phyloP scores from a whole-genome alignment of 2,329 filamentous ascomycete genomes.

The Mariannaea sp. region DNA sequence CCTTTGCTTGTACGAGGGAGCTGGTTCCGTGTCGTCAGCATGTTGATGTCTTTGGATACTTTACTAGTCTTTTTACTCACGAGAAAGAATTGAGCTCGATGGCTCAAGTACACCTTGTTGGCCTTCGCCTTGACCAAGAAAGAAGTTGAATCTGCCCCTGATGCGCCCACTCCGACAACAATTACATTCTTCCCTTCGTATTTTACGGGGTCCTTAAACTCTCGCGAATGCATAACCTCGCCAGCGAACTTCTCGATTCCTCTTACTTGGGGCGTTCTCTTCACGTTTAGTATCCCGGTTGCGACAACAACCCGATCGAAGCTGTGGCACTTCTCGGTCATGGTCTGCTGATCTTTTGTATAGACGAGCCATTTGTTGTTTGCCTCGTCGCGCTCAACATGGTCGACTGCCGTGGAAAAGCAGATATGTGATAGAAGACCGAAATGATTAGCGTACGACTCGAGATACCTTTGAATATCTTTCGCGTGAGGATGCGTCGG shows the following conservation, averaged over 20 bases:
- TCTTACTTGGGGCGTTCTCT: conserved; percentile 43
- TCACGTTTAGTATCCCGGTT: conserved; percentile 41
- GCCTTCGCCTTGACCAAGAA: conserved; percentile 42
- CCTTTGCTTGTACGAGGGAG: conserved; percentile 40
- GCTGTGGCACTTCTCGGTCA: conserved; percentile 19
- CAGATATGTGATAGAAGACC: conserved; percentile 35
- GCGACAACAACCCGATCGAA: conserved; percentile 47
- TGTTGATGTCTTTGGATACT: not conserved
- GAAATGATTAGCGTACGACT: conserved; percentile 42
- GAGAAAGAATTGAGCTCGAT: conserved; percentile 41
- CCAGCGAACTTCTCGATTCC: conserved; percentile 48
- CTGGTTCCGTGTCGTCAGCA: conserved; percentile 25
- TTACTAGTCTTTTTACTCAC: conserved; percentile 24
- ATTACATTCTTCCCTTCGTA: conserved; percentile 51
- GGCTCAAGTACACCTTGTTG: conserved; percentile 49
- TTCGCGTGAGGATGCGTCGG: conserved; percentile 34
- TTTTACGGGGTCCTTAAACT: conserved; percentile 39
- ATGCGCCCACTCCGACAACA: conserved; percentile 51
- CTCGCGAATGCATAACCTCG: conserved; percentile 46
- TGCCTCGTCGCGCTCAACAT: conserved; percentile 35
- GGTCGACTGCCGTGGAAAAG: conserved; percentile 36
- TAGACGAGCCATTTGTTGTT: conserved; percentile 38
- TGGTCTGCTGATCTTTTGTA: conserved; percentile 32
- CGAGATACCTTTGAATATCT: conserved; percentile 41
- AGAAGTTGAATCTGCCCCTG: conserved; percentile 37